Base-by-base conservation (phyloP, 2,329 filamentous ascomycete species). In the Ophiostoma himal-ulmi region DNA sequence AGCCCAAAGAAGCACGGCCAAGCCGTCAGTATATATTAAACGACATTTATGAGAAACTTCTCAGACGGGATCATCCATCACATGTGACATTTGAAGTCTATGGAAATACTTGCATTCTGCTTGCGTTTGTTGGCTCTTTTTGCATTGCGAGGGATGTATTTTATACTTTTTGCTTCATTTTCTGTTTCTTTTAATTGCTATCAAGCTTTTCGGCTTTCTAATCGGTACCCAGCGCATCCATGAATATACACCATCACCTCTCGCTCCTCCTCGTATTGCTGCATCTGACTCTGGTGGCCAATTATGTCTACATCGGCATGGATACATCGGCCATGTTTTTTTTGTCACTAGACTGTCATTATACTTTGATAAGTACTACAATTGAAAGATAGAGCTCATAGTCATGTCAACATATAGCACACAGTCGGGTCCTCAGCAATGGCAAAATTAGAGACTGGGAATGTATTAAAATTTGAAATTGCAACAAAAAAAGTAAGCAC, bases 21-120 rank as follows among this genome's bases (percentile, higher is more conserved):
- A 36, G 13, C 11, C 66, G 37, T 60, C 34, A 20, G 34, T 57
- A 26, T 39, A 44, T 39, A 60, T 44, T 67, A 67, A 37, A 65
- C 64, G 64, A 22, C 37, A 67, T 67, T 39, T 36, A 36, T 36
- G 57, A 30, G 6, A 57, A 64, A n/a, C 14, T 39, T 64, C 57
- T 64, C 14, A 34, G 30, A 37, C 34, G 26, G 57, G 20, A 54
- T 26, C 10, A 11, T 54, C 20, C 8, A 36, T 17, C 7, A 34
- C 57, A 62, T 62, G 17, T 57, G 17, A 48, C 37, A 39, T 48
- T 26, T 57, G n/a, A 57, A 57, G 13, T 17, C 26, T 26, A 17
- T 20, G 14, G 34, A 62, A 34, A 62, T 26, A 62, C 26, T 5
- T 34, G 57, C 26, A 30, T 34, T 34, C n/a, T 34, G 26, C 26